Base-by-base conservation (phyloP, 1,284 basidiomycete species). In the Ganoderma lucidum region DNA sequence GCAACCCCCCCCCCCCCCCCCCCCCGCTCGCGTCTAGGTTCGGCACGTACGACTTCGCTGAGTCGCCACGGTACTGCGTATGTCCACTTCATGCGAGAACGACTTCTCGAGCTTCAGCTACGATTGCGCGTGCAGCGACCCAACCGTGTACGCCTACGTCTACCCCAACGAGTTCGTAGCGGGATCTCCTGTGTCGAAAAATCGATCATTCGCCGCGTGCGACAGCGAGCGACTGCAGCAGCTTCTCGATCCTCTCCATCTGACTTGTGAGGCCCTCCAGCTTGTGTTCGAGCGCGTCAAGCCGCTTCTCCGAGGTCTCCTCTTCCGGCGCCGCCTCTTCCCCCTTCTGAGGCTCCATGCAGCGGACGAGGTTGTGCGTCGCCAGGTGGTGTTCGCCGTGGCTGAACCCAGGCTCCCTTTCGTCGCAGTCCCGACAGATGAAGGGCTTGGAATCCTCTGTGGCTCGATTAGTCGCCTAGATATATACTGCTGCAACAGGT, bases 251-350 rank as follows among this genome's bases (percentile, higher is more conserved):
- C 23, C 66, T 56, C 9, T 75, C 74, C 69, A 79, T 70, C 48
- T 63, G 69, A 12, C 44, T 53, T 4, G 69, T 41, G 30, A 70
- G 65, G 3, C 32, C 55, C 32, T 35, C 17, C 0, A 79, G 39
- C 65, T 74, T 71, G 35, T 72, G 70, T 48, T 79, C 77, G n/a
- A 78, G 63, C 19, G 74, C 66, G 19, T 71, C 61, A 10, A 75
- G 67, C 23, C 70, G 63, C 30, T 76, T 69, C 66, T 75, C 73
- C 32, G 23, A 45, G 2, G 64, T 53, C 0, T 62, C 69, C 4
- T 61, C 69, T 2, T 37, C 55, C 1, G 51, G 58, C 64, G 73
- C 70, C 23, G 51, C 2, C 10, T 53, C 28, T 17, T 53, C 28
- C 51, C 30, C 23, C 51, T 53, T 53, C 51, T 30, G 12, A 1